These are phyloP conservation scores for Oryza meyeriana DNA, from an alignment of 176 grass and related monocot species.

Conservation along the genomic window DNA sequence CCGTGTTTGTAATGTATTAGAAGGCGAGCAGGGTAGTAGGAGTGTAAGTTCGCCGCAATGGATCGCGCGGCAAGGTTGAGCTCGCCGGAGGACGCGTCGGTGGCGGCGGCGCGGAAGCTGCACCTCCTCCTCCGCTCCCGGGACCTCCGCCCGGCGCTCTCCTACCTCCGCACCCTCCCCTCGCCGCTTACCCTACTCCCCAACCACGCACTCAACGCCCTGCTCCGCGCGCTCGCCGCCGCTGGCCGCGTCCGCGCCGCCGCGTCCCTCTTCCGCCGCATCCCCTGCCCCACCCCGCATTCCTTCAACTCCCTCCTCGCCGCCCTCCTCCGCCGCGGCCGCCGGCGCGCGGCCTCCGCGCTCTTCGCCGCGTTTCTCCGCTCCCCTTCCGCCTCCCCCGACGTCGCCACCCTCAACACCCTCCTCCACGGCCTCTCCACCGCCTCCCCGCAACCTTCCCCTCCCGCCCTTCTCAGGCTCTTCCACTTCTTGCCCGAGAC, in stretches of 20 bases:
- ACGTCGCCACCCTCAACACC: slow-evolving; percentile 78
- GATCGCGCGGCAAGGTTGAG: background rate
- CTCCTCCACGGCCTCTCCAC: slow-evolving; percentile 69
- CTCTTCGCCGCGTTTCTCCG: slow-evolving; percentile 63
- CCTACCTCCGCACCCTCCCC: slow-evolving; percentile 44
- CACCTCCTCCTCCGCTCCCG: slow-evolving; percentile 66
- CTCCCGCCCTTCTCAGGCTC: slow-evolving; percentile 44
- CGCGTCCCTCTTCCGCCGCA: slow-evolving; percentile 47
- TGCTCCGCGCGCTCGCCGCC: slow-evolving; percentile 74
- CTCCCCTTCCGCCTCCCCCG: slow-evolving; percentile 34
- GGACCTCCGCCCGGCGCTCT: slow-evolving; percentile 54
- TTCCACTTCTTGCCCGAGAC: slow-evolving; percentile 50
- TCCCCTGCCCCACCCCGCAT: slow-evolving; percentile 56
- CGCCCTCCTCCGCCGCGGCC: slow-evolving; percentile 58
- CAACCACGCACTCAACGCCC: slow-evolving; percentile 71
- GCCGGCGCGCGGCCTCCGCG: slow-evolving; percentile 39
- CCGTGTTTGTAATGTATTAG: too few relatives aligned
- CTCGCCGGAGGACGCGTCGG: slow-evolving; percentile 30
- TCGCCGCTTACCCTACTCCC: slow-evolving; percentile 60
- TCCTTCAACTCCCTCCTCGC: slow-evolving; percentile 85
- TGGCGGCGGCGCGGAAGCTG: slow-evolving; percentile 50
- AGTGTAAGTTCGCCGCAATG: background rate
- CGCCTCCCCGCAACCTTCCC: slow-evolving; percentile 40
- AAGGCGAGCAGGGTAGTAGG: background rate
- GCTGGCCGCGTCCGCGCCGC: slow-evolving; percentile 72